A percentile compares a stretch with the other conserved stretches of the same genome.
Conservation (phyloP, 2,329 filamentous ascomycete species). For the Chaetomium sp. region DNA sequence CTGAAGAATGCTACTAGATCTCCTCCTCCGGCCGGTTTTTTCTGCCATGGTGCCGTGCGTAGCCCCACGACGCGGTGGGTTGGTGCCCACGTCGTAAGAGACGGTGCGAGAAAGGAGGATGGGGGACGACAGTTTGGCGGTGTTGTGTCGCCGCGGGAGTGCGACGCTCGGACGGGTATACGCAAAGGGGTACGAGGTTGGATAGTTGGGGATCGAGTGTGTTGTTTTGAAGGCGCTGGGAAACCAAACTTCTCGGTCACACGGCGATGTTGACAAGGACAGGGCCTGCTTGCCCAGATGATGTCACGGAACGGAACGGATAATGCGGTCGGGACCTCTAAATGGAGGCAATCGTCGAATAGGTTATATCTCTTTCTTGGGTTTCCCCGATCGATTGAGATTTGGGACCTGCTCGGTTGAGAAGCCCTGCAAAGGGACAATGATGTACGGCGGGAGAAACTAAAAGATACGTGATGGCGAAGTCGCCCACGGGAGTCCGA, state of each 20-base stretch:
- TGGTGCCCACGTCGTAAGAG: conserved; percentile 80
- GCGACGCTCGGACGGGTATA: conserved; percentile 23
- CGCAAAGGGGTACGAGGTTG: conserved; percentile 1
- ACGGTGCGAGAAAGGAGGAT: conserved; percentile 82
- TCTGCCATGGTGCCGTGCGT: conserved; percentile 52
- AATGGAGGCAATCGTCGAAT: background rate
- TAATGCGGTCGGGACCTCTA: no score
- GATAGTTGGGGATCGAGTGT: background rate
- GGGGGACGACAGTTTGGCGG: conserved; percentile 94
- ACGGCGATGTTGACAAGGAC: conserved; percentile 3
- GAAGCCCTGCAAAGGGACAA: no score
- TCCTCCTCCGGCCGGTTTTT: conserved; percentile 71
- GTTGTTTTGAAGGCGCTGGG: background rate
- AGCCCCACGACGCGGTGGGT: conserved; percentile 57
- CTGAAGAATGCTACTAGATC: conserved; percentile 86
- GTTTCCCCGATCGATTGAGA: background rate
- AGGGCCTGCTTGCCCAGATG: conserved; percentile 7
- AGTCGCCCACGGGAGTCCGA: background rate
- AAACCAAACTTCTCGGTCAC: background rate
- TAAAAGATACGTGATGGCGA: background rate
- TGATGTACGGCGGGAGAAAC: background rate
- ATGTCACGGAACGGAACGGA: conserved; percentile 15
- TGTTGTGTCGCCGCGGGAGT: conserved; percentile 40
- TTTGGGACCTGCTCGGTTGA: no score
- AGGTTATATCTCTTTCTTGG: background rate